Conservation (phyloP, 75 land plant species). For the Chamaecyparis obtusa region DNA sequence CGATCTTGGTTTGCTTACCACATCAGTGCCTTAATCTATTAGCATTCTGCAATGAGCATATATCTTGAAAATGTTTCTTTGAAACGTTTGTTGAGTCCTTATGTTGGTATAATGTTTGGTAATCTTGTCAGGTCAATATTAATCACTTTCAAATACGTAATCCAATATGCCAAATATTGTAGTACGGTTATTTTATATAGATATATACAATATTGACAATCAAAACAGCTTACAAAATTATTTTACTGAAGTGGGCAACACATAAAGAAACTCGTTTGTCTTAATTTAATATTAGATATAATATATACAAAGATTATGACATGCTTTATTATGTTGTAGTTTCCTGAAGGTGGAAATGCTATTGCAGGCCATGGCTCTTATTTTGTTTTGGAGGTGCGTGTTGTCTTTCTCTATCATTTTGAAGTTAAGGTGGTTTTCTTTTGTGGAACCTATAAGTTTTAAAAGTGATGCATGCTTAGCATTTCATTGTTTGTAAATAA, state of each 20-base stretch:
- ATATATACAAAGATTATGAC: neutral
- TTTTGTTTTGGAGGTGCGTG: conserved; percentile 69
- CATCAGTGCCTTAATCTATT: neutral
- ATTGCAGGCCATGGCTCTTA: conserved; percentile 37
- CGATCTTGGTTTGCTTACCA: neutral
- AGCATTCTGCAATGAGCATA: neutral
- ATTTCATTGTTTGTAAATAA: neutral
- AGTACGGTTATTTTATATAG: neutral
- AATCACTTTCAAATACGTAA: neutral
- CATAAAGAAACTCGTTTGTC: neutral
- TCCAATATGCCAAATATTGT: neutral
- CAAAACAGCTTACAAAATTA: neutral
- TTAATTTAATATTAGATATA: neutral
- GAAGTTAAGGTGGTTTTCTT: neutral
- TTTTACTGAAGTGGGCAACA: neutral
- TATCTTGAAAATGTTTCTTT: neutral
- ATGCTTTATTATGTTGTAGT: conserved; percentile 25
- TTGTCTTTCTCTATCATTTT: neutral
- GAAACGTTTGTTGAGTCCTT: neutral
- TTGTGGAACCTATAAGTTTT: neutral
- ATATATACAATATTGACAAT: too few relatives aligned
- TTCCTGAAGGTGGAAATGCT: conserved; percentile 51
- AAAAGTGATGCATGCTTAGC: neutral
- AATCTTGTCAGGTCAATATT: neutral
- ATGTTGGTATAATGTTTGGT: neutral